Conservation (phyloP, 176 grass and related monocot species). For the Rhynchospora pubera region DNA sequence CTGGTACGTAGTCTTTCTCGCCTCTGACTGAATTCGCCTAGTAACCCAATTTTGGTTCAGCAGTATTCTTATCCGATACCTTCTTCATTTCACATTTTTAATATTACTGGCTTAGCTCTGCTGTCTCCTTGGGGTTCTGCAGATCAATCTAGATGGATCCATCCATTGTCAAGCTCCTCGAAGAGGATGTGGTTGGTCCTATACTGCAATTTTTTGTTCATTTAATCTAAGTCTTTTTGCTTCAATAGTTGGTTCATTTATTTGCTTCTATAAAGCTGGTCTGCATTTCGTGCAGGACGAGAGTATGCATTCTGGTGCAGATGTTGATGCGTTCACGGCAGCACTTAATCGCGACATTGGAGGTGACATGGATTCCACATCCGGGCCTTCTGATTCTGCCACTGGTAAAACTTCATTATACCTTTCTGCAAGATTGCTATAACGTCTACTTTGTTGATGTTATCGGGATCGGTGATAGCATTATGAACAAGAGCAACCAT, state of each 20-base stretch:
- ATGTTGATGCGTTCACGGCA: conserved; percentile 84
- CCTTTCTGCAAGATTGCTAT: background rate
- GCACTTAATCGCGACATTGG: conserved; percentile 89
- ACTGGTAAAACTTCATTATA: conserved; percentile 28
- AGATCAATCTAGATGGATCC: conserved; percentile 57
- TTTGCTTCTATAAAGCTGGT: conserved; percentile 7
- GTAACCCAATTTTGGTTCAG: background rate
- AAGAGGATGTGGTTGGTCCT: conserved; percentile 71
- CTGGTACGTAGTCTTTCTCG: background rate
- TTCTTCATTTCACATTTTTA: background rate
- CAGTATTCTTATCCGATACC: too few species aligned
- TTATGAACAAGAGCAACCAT: background rate
- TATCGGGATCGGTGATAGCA: background rate
- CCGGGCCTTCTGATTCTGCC: conserved; percentile 35
- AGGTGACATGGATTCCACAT: conserved; percentile 29
- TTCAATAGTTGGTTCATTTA: background rate
- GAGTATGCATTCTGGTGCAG: conserved; percentile 87
- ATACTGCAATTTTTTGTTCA: conserved; percentile 1
- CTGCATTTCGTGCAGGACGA: conserved; percentile 59
- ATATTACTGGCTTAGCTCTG: background rate
- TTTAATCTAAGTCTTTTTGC: background rate
- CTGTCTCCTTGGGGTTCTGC: background rate
- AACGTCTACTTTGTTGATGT: background rate
- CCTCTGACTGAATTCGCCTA: too few species aligned
- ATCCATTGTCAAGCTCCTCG: conserved; percentile 78